phyloP scores from a whole-genome alignment of 2,329 filamentous ascomycete genomes.

The Trichophyton verrucosum region DNA sequence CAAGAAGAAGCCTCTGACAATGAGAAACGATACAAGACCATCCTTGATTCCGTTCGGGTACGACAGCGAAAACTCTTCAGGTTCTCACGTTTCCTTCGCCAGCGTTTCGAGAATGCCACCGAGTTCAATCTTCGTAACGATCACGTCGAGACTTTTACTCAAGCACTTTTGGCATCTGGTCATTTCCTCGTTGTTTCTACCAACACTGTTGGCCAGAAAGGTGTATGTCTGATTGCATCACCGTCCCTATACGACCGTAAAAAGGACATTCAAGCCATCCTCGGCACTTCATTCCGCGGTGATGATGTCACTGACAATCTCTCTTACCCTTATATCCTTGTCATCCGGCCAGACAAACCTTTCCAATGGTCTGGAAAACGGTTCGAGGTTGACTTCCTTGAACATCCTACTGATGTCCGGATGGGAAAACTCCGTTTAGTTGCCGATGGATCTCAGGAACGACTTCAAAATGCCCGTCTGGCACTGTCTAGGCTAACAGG shows the following conservation, averaged over 20 bases:
- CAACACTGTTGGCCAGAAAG: constrained; percentile 56
- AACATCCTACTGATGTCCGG: constrained; percentile 74
- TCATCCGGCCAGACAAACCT: constrained; percentile 67
- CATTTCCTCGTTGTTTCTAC: constrained; percentile 73
- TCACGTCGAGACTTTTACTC: constrained; percentile 62
- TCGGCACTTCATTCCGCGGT: constrained; percentile 64
- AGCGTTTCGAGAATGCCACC: constrained; percentile 91
- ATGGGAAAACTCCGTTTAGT: constrained; percentile 76
- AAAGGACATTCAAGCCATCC: constrained; percentile 72
- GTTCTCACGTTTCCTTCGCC: constrained; percentile 79
- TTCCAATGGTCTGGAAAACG: constrained; percentile 72
- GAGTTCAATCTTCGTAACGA: constrained; percentile 75
- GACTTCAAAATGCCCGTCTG: constrained; percentile 64
- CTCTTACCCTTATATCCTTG: constrained; percentile 70
- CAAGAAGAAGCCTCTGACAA: constrained; percentile 77
- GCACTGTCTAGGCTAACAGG: constrained; percentile 67
- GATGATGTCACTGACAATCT: constrained; percentile 59
- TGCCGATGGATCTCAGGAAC: constrained; percentile 70
- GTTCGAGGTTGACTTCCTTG: constrained; percentile 57
- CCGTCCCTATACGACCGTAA: constrained; percentile 61
- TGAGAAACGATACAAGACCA: constrained; percentile 94
- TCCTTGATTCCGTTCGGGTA: constrained; percentile 88
- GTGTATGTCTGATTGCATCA: constrained; percentile 74
- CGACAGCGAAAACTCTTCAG: constrained; percentile 92
- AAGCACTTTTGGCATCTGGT: constrained; percentile 65